A percentile compares a stretch with the other conserved stretches of the same genome.
Conservation (phyloP, 106 monocot species). For the Vanilla planifolia region DNA sequence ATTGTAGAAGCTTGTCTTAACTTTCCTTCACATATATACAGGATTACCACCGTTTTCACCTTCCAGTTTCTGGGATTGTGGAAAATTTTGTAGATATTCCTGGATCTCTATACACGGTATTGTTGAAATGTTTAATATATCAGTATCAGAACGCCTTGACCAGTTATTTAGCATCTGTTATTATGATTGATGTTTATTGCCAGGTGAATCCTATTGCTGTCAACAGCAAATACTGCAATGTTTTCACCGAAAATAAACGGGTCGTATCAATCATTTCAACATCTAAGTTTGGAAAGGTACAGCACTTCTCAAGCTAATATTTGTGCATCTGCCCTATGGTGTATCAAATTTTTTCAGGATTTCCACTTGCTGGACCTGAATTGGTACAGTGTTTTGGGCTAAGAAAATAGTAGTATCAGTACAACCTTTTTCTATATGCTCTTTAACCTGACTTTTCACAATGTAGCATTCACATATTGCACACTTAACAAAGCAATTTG, state of each 20-base stretch:
- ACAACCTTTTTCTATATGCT: too few relatives aligned
- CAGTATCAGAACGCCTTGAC: background rate
- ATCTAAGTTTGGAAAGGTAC: conserved; percentile 70
- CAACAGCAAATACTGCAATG: conserved; percentile 76
- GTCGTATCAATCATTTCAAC: conserved; percentile 66
- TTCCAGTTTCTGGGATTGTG: conserved; percentile 67
- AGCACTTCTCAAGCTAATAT: background rate
- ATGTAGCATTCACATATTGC: too few relatives aligned
- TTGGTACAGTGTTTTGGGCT: too few relatives aligned
- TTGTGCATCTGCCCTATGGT: background rate
- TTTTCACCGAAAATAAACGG: conserved; percentile 82
- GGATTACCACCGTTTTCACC: conserved; percentile 85
- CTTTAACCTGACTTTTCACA: too few relatives aligned
- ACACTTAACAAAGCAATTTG: too few relatives aligned
- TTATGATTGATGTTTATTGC: conserved; percentile 6
- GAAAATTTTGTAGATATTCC: conserved; percentile 61
- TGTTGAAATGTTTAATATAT: background rate
- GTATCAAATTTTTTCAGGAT: too few relatives aligned
- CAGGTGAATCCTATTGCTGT: conserved; percentile 86
- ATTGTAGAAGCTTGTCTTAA: background rate
- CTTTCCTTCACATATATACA: conserved; percentile 12
- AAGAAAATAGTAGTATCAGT: too few relatives aligned
- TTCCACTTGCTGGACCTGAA: too few relatives aligned
- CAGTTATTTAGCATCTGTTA: background rate
- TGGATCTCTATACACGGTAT: conserved; percentile 65